Evolutionary conservation across 2,329 filamentous ascomycete genomes (phyloP), one percentile per base, ranked within the genome.

Genomic region (Colletotrichum theobromicola): DNA sequence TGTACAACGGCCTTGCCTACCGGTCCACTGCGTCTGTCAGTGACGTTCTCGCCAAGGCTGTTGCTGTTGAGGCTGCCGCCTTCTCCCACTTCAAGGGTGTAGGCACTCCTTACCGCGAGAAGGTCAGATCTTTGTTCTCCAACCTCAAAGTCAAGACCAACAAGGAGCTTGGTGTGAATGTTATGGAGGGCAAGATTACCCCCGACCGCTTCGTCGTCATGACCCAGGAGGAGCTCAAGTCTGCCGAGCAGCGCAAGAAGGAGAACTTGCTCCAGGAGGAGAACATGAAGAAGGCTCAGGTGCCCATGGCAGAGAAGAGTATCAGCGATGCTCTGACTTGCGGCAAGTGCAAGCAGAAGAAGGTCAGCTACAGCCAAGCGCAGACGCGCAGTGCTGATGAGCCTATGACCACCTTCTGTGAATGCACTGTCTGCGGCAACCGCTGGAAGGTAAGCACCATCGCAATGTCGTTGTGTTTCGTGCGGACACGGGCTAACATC

Each of bases 281-380:
- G 85, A 99, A 99, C 85, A 96, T 98, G 94, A 95, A 95, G 87
- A 95, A 96, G 85, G 95, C 97, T 2, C 97, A 98, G 92, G 96
- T 98, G 13, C 94, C 96, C 72, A 94, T 96, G 88, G 94, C 92
- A 21, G 94, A 98, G 85, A 97, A 95, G 89, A 96, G 94, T 82
- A 95, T 98, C 86, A 95, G 93, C 82, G 93, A 94, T 82, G 94
- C 93, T 72, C 89, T 98, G 81, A 93, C 95, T 85, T 99, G 97
- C 86, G 92, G 95, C 81, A 96, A 95, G 84, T 99, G 97, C 86
- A 94, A 94, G 80, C 90, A 98, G 90, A 96, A 94, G 88, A 96
- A 95, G 88, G 97, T 98, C 82, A 95, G 94, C 84, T 99, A 99
- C 85, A 95, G 92, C 63, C 97, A 99, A 86, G 97, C 97, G 6